Percentiles rank a stretch among this genome's conserved stretches.
phyloP scores from a whole-genome alignment of 345 rosid species.

The Populus pruinosa region DNA sequence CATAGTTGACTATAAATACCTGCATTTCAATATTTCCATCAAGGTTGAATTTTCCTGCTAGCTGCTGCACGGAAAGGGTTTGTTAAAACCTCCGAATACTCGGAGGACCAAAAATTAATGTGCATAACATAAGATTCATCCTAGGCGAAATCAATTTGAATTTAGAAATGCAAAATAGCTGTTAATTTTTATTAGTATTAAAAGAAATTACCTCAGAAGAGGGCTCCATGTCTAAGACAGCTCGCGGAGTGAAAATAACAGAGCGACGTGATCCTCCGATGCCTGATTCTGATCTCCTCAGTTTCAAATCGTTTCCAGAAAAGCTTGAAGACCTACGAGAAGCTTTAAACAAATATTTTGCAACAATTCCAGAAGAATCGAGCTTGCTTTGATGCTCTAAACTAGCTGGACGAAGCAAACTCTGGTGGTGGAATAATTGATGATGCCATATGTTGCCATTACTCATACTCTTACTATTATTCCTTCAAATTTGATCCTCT shows the following conservation, averaged over 20 bases:
- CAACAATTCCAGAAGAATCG: slow-evolving; percentile 44
- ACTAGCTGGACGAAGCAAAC: slow-evolving; percentile 53
- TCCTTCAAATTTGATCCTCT: slow-evolving; percentile 21
- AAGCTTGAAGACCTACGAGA: slow-evolving; percentile 44
- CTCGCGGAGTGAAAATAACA: slow-evolving; percentile 43
- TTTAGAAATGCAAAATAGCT: too few relatives aligned
- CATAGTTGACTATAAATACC: slow-evolving; percentile 37
- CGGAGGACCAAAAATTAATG: not conserved
- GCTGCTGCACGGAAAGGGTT: slow-evolving; percentile 44
- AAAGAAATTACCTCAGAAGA: slow-evolving; percentile 52
- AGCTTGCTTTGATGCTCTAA: slow-evolving; percentile 61
- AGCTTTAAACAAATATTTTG: slow-evolving; percentile 42
- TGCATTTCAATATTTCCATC: slow-evolving; percentile 78
- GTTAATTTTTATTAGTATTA: too few relatives aligned
- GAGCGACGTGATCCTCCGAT: slow-evolving; percentile 32
- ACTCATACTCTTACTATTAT: slow-evolving; percentile 52
- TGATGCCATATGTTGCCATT: slow-evolving; percentile 50
- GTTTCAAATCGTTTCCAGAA: slow-evolving; percentile 40
- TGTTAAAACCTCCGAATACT: slow-evolving; percentile 20
- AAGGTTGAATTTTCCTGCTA: slow-evolving; percentile 64
- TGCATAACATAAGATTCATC: too few relatives aligned
- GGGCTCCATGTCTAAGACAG: slow-evolving; percentile 71
- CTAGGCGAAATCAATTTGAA: too few relatives aligned
- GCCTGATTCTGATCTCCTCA: slow-evolving; percentile 29
- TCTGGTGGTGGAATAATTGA: slow-evolving; percentile 50